phyloP scores from a whole-genome alignment of 352 stramenopile species.

The Phytophthora colocasiae region DNA sequence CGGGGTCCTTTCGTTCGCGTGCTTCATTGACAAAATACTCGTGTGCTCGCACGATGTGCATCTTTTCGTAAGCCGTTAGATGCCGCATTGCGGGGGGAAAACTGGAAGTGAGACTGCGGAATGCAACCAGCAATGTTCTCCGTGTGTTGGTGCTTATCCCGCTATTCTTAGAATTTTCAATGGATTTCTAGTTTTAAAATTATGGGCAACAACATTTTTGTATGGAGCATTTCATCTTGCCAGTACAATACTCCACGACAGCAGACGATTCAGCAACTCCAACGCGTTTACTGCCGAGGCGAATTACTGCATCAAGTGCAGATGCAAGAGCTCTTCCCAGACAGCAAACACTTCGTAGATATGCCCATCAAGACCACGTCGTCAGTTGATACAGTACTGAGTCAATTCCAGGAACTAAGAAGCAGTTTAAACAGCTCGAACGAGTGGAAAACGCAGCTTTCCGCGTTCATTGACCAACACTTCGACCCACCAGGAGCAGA shows the following conservation, averaged over 20 bases:
- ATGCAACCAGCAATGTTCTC: too few species aligned
- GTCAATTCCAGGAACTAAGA: conserved; percentile 32
- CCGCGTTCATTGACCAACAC: conserved; percentile 61
- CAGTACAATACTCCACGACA: conserved; percentile 18
- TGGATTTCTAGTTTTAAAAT: too few species aligned
- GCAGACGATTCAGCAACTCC: conserved; percentile 35
- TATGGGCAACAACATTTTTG: too few species aligned
- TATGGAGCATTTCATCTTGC: too few species aligned
- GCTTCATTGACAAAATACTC: too few species aligned
- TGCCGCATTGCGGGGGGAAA: too few species aligned
- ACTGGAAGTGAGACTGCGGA: too few species aligned
- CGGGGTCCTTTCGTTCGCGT: too few species aligned
- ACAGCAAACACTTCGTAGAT: conserved; percentile 92
- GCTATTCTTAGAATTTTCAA: too few species aligned
- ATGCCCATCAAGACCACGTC: conserved; percentile 75
- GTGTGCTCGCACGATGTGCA: too few species aligned
- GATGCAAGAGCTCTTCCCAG: conserved; percentile 64
- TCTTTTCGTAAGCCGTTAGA: too few species aligned
- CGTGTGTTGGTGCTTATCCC: too few species aligned
- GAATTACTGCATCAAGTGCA: conserved; percentile 74
- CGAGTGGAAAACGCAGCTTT: conserved; percentile 42
- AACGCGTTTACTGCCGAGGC: conserved; percentile 58
- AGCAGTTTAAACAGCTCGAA: conserved; percentile 1
- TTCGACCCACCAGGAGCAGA: conserved; percentile 72
- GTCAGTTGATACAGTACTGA: conserved; percentile 49